Evolutionary conservation across 2,329 filamentous ascomycete species (phyloP).

Genomic region (Tricladium varicosporioides): DNA sequence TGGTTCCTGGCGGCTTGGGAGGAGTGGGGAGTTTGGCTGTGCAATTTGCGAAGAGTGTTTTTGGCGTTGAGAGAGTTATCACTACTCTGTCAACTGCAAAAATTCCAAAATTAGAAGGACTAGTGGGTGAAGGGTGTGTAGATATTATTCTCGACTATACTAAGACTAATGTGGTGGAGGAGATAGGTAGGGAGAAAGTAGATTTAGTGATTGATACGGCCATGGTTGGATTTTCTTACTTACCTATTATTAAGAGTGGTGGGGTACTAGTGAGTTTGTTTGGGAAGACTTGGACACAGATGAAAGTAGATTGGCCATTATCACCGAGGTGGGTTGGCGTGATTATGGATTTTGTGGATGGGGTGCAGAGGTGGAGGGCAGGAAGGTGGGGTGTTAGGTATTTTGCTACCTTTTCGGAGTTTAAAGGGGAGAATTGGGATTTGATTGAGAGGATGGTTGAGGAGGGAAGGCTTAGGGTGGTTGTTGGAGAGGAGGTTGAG

Average conservation of each 20-base stretch:
- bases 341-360: constrained; percentile 31
- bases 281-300: constrained; percentile 34
- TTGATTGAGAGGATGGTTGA: constrained; percentile 27
- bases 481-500: constrained; percentile 34
- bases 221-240: constrained; percentile 35
- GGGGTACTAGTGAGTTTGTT: constrained; percentile 38
- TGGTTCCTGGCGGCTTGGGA: constrained; percentile 36
- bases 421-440: constrained; percentile 32
- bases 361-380: constrained; percentile 8
- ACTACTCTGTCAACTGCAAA: constrained; percentile 44
- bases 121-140: constrained; percentile 38
- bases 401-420: not conserved
- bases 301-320: constrained; percentile 30
- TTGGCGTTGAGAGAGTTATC: constrained; percentile 42
- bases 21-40: constrained; percentile 37
- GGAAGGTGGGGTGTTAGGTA: constrained; percentile 3
- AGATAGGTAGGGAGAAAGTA: constrained; percentile 34
- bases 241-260: constrained; percentile 36
- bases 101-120: constrained; percentile 34
- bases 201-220: constrained; percentile 43
- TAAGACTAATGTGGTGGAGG: constrained; percentile 28
- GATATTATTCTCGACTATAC: constrained; percentile 40
- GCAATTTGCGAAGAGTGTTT: constrained; percentile 42
- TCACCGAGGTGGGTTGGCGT: constrained; percentile 31
- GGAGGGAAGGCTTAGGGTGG: constrained; percentile 29